Conservation (phyloP, 116 monocot genomes). For the Cymodocea nodosa region DNA sequence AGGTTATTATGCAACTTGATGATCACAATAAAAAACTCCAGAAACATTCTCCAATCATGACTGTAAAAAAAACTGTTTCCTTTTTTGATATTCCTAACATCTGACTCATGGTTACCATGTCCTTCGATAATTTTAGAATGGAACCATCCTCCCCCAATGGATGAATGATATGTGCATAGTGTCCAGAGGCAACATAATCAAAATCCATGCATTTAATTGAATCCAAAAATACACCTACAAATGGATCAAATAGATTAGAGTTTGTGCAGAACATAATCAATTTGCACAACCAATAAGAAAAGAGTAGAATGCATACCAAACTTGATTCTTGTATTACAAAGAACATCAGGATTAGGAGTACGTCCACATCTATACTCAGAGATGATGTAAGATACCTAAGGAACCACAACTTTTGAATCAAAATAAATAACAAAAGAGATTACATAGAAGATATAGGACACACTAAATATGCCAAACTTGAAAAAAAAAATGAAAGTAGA, state of each 20-base stretch:
- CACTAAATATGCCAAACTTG: not conserved
- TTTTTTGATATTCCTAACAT: not conserved
- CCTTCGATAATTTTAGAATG: constrained; percentile 68
- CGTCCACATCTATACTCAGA: constrained; percentile 78
- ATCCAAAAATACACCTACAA: constrained; percentile 81
- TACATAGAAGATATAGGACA: not conserved
- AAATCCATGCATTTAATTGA: constrained; percentile 66
- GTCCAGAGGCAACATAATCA: constrained; percentile 93
- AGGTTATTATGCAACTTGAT: not conserved
- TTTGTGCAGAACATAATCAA: not conserved
- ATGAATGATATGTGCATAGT: constrained; percentile 81
- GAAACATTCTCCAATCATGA: not conserved
- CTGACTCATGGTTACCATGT: constrained; percentile 39
- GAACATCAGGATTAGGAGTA: constrained; percentile 97
- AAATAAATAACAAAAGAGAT: constrained; percentile 1
- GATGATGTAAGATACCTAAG: constrained; percentile 89
- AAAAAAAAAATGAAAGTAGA: not conserved
- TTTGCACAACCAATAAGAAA: not conserved
- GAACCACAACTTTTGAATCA: not conserved
- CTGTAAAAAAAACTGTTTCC: not conserved
- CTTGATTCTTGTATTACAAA: constrained; percentile 99
- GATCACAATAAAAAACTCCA: not conserved
- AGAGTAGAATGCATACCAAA: constrained; percentile 49
- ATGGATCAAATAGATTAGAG: not conserved
- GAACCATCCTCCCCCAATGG: constrained; percentile 29